phyloP scores from a whole-genome alignment of 306 rosid genomes.

The Begonia masoniana region DNA sequence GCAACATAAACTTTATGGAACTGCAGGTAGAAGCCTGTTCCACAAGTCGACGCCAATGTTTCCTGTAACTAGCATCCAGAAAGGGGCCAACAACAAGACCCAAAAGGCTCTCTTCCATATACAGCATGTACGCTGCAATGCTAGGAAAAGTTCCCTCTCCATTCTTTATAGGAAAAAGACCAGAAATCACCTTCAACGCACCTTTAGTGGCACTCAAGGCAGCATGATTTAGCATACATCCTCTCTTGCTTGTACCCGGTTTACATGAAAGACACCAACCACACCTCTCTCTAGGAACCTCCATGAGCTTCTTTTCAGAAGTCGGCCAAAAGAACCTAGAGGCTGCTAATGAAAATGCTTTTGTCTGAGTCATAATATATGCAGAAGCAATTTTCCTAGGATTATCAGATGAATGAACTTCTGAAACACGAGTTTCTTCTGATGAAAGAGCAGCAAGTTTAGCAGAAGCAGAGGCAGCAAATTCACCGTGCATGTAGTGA shows the following conservation, averaged over 20 bases:
- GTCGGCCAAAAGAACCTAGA: slow-evolving; percentile 97
- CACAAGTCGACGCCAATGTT: slow-evolving; percentile 55
- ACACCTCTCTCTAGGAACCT: slow-evolving; percentile 98
- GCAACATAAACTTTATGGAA: slow-evolving; percentile 50
- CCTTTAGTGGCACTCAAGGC: slow-evolving; percentile 73
- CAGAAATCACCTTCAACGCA: slow-evolving; percentile 57
- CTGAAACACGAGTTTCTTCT: slow-evolving; percentile 58
- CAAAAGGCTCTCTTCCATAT: slow-evolving; percentile 62
- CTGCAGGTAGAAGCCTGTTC: slow-evolving; percentile 47
- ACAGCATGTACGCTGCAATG: slow-evolving; percentile 64
- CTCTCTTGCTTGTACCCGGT: slow-evolving; percentile 81
- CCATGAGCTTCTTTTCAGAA: slow-evolving; percentile 82
- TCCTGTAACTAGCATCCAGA: slow-evolving; percentile 41
- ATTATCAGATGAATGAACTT: slow-evolving; percentile 41
- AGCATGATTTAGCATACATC: slow-evolving; percentile 96
- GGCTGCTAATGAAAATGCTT: slow-evolving; percentile 69
- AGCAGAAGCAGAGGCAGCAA: slow-evolving; percentile 94
- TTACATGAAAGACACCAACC: slow-evolving; percentile 97
- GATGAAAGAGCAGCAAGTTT: slow-evolving; percentile 53
- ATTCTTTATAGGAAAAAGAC: slow-evolving; percentile 49
- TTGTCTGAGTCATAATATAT: slow-evolving; percentile 55
- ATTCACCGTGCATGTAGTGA: slow-evolving; percentile 76
- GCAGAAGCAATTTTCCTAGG: slow-evolving; percentile 41
- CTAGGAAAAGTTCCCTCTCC: slow-evolving; percentile 71
- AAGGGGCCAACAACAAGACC: slow-evolving; percentile 84